Percentiles rank a stretch among this genome's conserved stretches.
Conservation (phyloP, 2,329 filamentous ascomycete genomes). For the Knoxdaviesia capensis region DNA sequence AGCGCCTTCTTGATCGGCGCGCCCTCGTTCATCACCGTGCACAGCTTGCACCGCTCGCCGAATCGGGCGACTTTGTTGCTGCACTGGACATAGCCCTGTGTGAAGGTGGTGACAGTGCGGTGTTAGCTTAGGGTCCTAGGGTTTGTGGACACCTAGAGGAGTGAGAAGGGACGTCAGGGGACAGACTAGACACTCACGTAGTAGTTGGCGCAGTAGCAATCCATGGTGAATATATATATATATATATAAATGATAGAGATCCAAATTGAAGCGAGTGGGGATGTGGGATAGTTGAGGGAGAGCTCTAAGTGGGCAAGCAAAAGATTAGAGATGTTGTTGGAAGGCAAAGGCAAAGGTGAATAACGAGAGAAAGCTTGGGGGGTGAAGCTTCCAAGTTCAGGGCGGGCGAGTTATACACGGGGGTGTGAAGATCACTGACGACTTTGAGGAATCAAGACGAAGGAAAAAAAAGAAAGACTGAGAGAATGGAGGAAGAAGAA, state of each 20-base stretch:
- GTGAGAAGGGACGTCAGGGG: not conserved
- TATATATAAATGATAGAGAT: no score
- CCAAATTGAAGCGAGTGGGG: no score
- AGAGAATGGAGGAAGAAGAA: not conserved
- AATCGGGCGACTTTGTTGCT: constrained; percentile 12
- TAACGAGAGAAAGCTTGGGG: no score
- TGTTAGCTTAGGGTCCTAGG: no score
- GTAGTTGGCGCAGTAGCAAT: constrained; percentile 14
- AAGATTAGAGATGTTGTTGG: no score
- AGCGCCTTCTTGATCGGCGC: not conserved
- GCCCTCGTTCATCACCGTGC: constrained; percentile 6
- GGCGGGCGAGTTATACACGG: no score
- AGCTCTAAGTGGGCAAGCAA: no score
- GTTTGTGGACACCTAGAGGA: not conserved
- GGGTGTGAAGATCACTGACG: no score
- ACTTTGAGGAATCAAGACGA: no score
- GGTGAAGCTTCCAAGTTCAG: no score
- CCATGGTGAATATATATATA: constrained; percentile 5
- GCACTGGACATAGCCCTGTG: constrained; percentile 12
- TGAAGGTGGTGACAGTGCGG: not conserved
- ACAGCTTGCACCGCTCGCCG: constrained; percentile 12
- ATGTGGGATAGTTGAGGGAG: no score
- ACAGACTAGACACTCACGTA: constrained; percentile 8
- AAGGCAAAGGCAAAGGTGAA: no score
- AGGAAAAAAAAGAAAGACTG: not conserved